These are phyloP conservation scores for Singerocomus inundabilis DNA, from an alignment of 1,284 basidiomycete genomes.

Conservation along the genomic window DNA sequence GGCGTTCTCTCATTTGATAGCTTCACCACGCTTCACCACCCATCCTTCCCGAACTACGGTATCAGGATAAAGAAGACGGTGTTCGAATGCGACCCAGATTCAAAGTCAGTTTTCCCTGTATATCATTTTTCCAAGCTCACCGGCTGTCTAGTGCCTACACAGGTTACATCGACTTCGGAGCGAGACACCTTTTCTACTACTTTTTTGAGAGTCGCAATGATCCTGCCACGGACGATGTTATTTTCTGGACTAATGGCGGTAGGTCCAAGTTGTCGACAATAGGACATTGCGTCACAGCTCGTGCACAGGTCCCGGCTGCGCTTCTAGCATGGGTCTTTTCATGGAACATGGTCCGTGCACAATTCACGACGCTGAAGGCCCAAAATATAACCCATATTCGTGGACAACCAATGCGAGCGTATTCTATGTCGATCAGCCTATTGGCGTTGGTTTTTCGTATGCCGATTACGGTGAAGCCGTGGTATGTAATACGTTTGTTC, in stretches of 20 bases:
- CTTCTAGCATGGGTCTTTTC: conserved; percentile 10
- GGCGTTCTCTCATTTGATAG: conserved; percentile 38
- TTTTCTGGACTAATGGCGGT: conserved; percentile 67
- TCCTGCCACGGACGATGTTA: conserved; percentile 61
- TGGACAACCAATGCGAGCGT: conserved; percentile 62
- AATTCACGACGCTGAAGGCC: conserved; percentile 31
- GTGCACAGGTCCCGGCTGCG: conserved; percentile 13
- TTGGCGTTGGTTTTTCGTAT: conserved; percentile 68
- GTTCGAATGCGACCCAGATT: conserved; percentile 23
- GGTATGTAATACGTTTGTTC: conserved; percentile 21
- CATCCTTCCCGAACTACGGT: conserved; percentile 46
- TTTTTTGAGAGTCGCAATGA: conserved; percentile 77
- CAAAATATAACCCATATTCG: conserved; percentile 45
- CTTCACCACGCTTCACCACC: conserved; percentile 49
- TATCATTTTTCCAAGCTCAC: neutral
- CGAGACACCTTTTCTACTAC: conserved; percentile 75
- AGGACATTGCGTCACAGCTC: neutral
- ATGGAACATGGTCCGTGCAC: conserved; percentile 37
- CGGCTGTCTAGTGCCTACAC: conserved; percentile 48
- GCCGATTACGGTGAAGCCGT: conserved; percentile 57
- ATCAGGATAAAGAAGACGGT: conserved; percentile 47
- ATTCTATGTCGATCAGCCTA: conserved; percentile 64
- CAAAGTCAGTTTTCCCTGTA: conserved; percentile 22
- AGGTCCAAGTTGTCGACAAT: neutral
- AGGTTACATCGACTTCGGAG: conserved; percentile 61